Base-by-base conservation (phyloP, 129 eudicot genomes). In the Chrysanthemum makinoi region DNA sequence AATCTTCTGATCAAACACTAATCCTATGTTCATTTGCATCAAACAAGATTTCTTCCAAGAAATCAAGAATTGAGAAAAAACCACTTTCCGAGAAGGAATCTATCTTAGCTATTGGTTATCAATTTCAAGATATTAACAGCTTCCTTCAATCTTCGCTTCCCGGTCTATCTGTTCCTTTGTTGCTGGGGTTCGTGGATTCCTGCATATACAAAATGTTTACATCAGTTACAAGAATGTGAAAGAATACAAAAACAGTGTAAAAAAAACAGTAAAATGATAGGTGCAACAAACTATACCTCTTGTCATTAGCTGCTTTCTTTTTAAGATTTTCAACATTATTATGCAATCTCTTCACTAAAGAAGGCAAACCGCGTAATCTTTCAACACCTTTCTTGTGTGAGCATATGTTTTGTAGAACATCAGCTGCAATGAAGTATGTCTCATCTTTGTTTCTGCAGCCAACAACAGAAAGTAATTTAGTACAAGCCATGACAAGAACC, bases 401-500 rank as follows among this genome's bases (percentile, higher is more conserved):
- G 66, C 95, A 89, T 35, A 89, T 83, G 52, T 77, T 86, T 83
- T 80, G 77, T 73, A 94, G 57, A 66, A 94, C 83, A 62, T 87
- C 96, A 53, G 86, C 78, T 4, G 97, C 97, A 80, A 94, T 86
- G 72, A 83, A 90, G 70, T 75, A 90, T 0, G 85, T 82, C 18
- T 94, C 98, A 73, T 87, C 96, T 80, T 89, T 94, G 86, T 94
- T 94, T 60, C 98, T 94, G 83, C 62, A 76, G 11, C 79, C 73
- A 35, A 6, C 44, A 35, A 35, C 44, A 6, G 44, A 35, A 35
- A 5, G 9, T 0, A 6, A 1, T 6, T 35, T 35, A 35, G 44
- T 5, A 35, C 44, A 35, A 35, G 5, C 44, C 44, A 35, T 35
- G 12, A 48, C 62, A 67, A 67, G 49, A 46, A 57, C 7, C 20